Conservation (phyloP, 768 basidiomycete species). For the Pulveroboletus ravenelii region DNA sequence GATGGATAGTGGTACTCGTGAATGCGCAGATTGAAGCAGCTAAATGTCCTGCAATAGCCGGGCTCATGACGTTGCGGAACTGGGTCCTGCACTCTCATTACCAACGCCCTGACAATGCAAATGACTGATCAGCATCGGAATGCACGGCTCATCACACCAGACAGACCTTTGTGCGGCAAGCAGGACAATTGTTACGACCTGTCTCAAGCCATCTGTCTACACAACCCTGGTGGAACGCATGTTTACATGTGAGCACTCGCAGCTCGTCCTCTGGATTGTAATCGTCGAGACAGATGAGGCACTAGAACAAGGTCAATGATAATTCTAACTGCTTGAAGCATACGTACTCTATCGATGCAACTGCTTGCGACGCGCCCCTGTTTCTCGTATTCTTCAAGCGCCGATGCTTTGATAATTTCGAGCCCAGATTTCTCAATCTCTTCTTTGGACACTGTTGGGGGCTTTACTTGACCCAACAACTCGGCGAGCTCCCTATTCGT, state of each 20-base stretch:
- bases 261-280: conserved; percentile 76
- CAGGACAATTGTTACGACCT: conserved; percentile 88
- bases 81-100: conserved; percentile 15
- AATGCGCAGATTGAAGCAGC: not conserved
- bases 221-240: conserved; percentile 86
- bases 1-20: conserved; percentile 1
- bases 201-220: conserved; percentile 86
- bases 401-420: conserved; percentile 58
- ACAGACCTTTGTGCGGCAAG: conserved; percentile 74
- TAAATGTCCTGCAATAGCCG: conserved; percentile 8
- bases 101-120: conserved; percentile 21
- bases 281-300: conserved; percentile 84
- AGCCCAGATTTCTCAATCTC: conserved; percentile 85
- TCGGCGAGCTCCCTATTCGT: conserved; percentile 70
- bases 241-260: conserved; percentile 75
- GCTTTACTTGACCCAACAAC: conserved; percentile 75
- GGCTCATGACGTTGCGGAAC: conserved; percentile 3
- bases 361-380: conserved; percentile 67
- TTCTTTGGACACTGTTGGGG: conserved; percentile 74
- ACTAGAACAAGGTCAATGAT: conserved; percentile 37
- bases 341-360: conserved; percentile 71
- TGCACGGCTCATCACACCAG: not conserved
- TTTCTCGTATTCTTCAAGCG: conserved; percentile 49
- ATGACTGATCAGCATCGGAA: not conserved
- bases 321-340: not conserved